Evolutionary conservation across 75 land plant species (phyloP).

Genomic region (Isoetes taiwanensis): DNA sequence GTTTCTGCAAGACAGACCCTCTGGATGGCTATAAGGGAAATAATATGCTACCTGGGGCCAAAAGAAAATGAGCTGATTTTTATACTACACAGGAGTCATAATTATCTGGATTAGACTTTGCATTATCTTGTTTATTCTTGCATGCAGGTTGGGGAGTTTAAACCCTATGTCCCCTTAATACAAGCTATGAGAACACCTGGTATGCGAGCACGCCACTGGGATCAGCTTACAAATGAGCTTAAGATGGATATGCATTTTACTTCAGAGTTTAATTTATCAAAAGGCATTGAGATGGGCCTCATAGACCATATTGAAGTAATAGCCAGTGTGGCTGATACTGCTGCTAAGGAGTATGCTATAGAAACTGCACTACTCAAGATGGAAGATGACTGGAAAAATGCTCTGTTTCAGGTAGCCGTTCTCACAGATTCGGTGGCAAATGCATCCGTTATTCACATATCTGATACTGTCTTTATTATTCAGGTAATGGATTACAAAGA

Average conservation of each 20-base stretch:
- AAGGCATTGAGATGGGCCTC: conserved; percentile 23
- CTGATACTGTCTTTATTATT: background rate
- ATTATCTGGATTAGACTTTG: too few relatives aligned
- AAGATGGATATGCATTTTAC: conserved; percentile 15
- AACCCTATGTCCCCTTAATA: conserved; percentile 30
- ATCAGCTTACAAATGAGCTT: conserved; percentile 14
- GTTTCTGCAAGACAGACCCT: background rate
- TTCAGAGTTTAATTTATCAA: conserved; percentile 15
- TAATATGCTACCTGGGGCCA: too few relatives aligned
- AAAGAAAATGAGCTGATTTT: too few relatives aligned
- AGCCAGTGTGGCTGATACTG: conserved; percentile 18
- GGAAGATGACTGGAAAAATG: conserved; percentile 27
- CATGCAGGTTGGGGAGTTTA: conserved; percentile 28
- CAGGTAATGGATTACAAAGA: conserved; percentile 18
- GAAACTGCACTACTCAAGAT: conserved; percentile 17
- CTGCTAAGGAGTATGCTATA: conserved; percentile 26
- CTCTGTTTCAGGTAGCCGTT: conserved; percentile 16
- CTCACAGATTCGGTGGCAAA: background rate
- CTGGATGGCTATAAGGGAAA: background rate
- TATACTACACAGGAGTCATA: too few relatives aligned
- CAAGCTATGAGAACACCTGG: conserved; percentile 21
- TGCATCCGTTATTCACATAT: background rate
- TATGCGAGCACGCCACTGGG: conserved; percentile 31
- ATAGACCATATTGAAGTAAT: conserved; percentile 18
- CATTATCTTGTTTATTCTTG: too few relatives aligned